These are phyloP conservation scores for Tillandsia fasciculata DNA, from an alignment of 176 grass and related monocot species.

Conservation along the genomic window DNA sequence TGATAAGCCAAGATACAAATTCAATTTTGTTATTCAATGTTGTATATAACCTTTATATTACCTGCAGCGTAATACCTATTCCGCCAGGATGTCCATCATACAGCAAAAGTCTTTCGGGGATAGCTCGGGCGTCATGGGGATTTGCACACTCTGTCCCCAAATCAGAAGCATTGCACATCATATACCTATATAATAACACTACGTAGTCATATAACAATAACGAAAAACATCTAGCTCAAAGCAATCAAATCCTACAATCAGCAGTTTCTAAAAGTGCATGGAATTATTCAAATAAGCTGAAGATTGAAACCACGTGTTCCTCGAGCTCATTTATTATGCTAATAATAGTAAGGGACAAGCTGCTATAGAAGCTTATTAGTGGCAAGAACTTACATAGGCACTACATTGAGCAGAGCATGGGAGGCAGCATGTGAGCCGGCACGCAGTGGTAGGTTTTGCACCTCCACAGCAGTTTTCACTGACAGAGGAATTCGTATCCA, in stretches of 20 bases:
- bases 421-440: slow-evolving; percentile 78
- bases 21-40: neutral
- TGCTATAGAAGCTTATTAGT: neutral
- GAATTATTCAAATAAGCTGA: slow-evolving; percentile 4
- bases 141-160: slow-evolving; percentile 76
- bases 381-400: slow-evolving; percentile 52
- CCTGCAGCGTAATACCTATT: slow-evolving; percentile 56
- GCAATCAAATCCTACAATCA: neutral
- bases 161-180: slow-evolving; percentile 71
- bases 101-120: slow-evolving; percentile 63
- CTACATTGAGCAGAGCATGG: slow-evolving; percentile 72
- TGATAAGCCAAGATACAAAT: no score
- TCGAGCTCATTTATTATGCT: slow-evolving; percentile 1
- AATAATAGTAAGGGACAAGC: neutral
- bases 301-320: neutral
- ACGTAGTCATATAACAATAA: neutral
- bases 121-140: slow-evolving; percentile 60
- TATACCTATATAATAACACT: slow-evolving; percentile 35
- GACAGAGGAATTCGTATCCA: slow-evolving; percentile 63
- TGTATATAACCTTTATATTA: slow-evolving; percentile 31
- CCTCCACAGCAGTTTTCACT: slow-evolving; percentile 52
- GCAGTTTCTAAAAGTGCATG: neutral
- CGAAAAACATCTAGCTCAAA: neutral
- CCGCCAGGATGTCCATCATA: slow-evolving; percentile 81
- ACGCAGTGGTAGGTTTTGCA: slow-evolving; percentile 45